phyloP scores from a whole-genome alignment of 2,329 filamentous ascomycete species.

The Paraphoma chrysanthemicola region DNA sequence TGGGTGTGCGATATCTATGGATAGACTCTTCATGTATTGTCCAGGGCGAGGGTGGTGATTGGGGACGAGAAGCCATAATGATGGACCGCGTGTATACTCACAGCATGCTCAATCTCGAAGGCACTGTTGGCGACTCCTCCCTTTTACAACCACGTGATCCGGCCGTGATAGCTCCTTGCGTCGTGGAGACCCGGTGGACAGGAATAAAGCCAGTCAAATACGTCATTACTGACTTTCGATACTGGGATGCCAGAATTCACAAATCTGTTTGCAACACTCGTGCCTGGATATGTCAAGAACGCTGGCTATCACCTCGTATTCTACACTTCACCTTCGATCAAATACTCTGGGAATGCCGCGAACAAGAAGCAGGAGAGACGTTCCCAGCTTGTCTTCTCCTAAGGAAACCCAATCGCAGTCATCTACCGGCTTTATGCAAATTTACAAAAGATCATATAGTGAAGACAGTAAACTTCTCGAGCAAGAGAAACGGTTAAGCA shows the following conservation, averaged over 20 bases:
- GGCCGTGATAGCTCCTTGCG: neutral
- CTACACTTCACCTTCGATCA: conserved; percentile 23
- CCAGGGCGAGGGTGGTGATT: neutral
- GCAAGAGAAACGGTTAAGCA: neutral
- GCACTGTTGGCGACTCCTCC: neutral
- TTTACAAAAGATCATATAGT: neutral
- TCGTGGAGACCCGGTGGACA: neutral
- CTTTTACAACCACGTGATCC: neutral
- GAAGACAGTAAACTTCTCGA: neutral
- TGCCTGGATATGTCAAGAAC: conserved; percentile 13
- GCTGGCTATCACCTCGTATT: conserved; percentile 19
- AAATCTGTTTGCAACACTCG: conserved; percentile 6
- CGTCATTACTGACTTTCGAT: neutral
- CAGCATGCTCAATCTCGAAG: neutral
- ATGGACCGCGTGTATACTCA: neutral
- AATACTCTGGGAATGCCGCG: conserved; percentile 27
- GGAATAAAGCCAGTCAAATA: neutral
- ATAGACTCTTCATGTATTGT: conserved; percentile 1
- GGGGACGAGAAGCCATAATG: neutral
- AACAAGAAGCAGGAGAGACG: conserved; percentile 11
- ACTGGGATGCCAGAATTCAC: neutral
- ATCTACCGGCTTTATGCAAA: neutral
- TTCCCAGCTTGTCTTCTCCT: conserved; percentile 1
- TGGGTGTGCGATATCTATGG: neutral
- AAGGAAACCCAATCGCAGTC: neutral